Conservation (phyloP, 352 stramenopile genomes). For the Globisporangium apiculatum region DNA sequence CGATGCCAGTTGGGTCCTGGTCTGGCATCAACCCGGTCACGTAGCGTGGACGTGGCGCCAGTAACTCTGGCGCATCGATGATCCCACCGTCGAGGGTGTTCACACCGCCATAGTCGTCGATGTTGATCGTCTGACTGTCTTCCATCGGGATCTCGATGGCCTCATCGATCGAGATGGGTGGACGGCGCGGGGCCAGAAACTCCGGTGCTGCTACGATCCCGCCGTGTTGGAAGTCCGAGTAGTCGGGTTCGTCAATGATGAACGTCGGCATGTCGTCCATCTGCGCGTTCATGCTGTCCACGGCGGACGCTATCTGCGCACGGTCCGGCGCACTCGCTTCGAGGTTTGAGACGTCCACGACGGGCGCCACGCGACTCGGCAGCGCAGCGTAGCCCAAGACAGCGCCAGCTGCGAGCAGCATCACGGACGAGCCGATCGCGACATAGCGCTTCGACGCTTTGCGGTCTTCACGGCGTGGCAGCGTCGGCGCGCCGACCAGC, state of each 20-base stretch:
- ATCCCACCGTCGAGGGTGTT: too few relatives aligned
- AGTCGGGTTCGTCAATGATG: neutral
- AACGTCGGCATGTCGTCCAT: neutral
- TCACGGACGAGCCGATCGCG: constrained; percentile 6
- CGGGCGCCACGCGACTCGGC: neutral
- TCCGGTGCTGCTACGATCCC: neutral
- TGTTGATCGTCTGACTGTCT: too few relatives aligned
- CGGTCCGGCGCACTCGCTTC: neutral
- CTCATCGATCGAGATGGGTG: neutral
- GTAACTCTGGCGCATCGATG: neutral
- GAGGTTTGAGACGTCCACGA: constrained; percentile 1
- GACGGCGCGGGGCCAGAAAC: too few relatives aligned
- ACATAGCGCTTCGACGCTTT: constrained; percentile 6
- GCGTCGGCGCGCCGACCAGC: constrained; percentile 1
- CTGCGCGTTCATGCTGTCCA: constrained; percentile 1
- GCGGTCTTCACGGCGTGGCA: constrained; percentile 1
- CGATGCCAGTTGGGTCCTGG: too few relatives aligned
- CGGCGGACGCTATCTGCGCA: neutral
- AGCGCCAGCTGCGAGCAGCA: constrained; percentile 8
- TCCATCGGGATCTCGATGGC: neutral
- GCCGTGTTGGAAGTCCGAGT: too few relatives aligned
- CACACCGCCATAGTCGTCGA: too few relatives aligned
- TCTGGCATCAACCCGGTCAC: too few relatives aligned
- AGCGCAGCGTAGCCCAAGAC: constrained; percentile 9
- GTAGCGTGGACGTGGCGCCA: neutral